These are phyloP conservation scores for Cordyceps cicadae DNA, from an alignment of 2,329 filamentous ascomycete genomes.

Conservation along the genomic window DNA sequence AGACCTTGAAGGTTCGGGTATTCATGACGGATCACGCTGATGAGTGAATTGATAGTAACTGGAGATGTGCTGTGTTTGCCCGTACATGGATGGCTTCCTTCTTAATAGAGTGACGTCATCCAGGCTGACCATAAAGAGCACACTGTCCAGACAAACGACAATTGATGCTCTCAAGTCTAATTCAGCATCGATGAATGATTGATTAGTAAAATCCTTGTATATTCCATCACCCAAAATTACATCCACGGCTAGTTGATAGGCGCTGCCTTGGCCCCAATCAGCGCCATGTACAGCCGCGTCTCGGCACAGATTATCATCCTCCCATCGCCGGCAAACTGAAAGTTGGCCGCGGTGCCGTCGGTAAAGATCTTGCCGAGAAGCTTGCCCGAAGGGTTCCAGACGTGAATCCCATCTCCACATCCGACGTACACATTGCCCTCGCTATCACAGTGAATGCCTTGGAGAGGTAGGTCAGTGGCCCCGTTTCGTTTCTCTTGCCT, in stretches of 20 bases:
- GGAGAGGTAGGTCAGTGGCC: no score
- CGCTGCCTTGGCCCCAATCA: conserved; percentile 17
- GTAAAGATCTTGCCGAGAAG: conserved; percentile 50
- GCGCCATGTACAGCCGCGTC: conserved; percentile 27
- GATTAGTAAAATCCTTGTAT: no score
- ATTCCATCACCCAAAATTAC: no score
- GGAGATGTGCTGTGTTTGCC: no score
- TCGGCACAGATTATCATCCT: conserved; percentile 28
- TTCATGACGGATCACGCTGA: conserved; percentile 17
- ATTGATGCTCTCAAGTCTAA: background rate
- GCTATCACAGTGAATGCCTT: conserved; percentile 46
- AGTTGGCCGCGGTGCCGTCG: conserved; percentile 36
- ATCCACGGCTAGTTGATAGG: conserved; percentile 4
- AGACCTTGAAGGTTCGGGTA: no score
- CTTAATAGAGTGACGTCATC: no score
- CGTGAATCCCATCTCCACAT: conserved; percentile 40
- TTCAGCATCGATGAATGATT: background rate
- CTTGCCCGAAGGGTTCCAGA: conserved; percentile 37
- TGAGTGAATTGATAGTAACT: background rate
- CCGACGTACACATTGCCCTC: conserved; percentile 47
- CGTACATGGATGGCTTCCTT: no score
- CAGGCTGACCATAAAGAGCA: no score
- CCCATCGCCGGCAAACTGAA: conserved; percentile 33
- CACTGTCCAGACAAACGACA: no score
- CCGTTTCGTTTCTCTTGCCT: background rate